Evolutionary conservation across 805 yeast species (phyloP).

Genomic region (Hanseniaspora lindneri): DNA sequence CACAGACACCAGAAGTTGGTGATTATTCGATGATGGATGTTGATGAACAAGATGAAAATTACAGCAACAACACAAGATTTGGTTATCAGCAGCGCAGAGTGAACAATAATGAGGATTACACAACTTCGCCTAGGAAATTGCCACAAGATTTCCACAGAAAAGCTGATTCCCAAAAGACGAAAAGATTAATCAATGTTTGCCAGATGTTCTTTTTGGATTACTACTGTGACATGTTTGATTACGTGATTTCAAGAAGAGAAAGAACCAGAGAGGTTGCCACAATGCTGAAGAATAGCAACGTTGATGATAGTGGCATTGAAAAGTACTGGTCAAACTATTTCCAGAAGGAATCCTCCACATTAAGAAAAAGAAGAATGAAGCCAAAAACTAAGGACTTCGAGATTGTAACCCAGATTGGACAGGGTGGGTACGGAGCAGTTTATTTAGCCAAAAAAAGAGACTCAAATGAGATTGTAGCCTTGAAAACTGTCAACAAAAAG

Average conservation of each 20-base stretch:
- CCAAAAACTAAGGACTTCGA: conserved; percentile 93
- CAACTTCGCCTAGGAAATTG: conserved; percentile 29
- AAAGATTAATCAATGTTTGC: conserved; percentile 77
- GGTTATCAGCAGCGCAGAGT: conserved; percentile 18
- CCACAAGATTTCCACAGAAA: conserved; percentile 41
- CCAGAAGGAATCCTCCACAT: conserved; percentile 69
- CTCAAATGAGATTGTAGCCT: conserved; percentile 88
- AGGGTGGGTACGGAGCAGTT: conserved; percentile 99
- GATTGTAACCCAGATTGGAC: conserved; percentile 96
- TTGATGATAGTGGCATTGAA: conserved; percentile 22
- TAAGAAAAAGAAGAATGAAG: conserved; percentile 80
- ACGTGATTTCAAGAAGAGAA: conserved; percentile 74
- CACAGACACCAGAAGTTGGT: conserved; percentile 21
- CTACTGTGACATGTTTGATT: conserved; percentile 91
- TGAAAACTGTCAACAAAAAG: conserved; percentile 81
- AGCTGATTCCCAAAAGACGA: conserved; percentile 63
- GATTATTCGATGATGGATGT: conserved; percentile 29
- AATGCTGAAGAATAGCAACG: conserved; percentile 33
- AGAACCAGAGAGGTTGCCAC: conserved; percentile 60
- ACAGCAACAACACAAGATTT: conserved; percentile 17
- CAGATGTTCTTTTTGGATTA: conserved; percentile 90
- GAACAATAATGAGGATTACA: conserved; percentile 18
- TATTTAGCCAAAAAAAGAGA: conserved; percentile 88
- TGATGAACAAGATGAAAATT: conserved; percentile 21
- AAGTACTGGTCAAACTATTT: conserved; percentile 65